A percentile compares a stretch with the other conserved stretches of the same genome.
Evolutionary conservation across 2,329 filamentous ascomycete species (phyloP).

Genomic region (Sordariomycetes sp.): DNA sequence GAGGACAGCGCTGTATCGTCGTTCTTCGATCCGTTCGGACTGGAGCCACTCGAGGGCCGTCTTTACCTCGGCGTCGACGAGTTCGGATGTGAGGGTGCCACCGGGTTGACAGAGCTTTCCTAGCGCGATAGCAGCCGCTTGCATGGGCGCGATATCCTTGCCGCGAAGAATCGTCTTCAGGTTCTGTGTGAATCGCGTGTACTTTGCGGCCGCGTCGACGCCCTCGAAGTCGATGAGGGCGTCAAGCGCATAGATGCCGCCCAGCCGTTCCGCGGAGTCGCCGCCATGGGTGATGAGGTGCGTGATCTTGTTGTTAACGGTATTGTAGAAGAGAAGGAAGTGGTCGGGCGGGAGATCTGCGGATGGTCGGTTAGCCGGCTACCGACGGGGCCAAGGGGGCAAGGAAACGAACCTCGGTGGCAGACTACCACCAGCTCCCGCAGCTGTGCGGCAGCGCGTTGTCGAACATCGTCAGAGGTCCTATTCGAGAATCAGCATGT

Average conservation of each 20-base stretch:
- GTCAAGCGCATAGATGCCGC: constrained; percentile 84
- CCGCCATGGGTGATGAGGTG: constrained; percentile 68
- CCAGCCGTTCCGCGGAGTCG: constrained; percentile 79
- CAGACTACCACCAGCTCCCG: constrained; percentile 40
- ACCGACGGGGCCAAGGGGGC: background rate
- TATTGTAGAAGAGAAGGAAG: constrained; percentile 49
- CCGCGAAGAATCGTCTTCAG: constrained; percentile 79
- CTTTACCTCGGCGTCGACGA: constrained; percentile 95
- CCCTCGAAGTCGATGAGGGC: constrained; percentile 93
- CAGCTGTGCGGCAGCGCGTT: constrained; percentile 38
- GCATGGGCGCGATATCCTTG: constrained; percentile 83
- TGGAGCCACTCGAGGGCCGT: constrained; percentile 95
- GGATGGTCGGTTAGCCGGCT: background rate
- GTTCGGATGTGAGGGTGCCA: constrained; percentile 83
- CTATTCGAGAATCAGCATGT: constrained; percentile 3
- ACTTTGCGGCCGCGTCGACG: constrained; percentile 85
- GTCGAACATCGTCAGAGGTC: constrained; percentile 32
- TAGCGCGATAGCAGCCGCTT: constrained; percentile 75
- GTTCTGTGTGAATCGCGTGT: constrained; percentile 85
- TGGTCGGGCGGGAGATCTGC: constrained; percentile 67
- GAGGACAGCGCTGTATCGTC: constrained; percentile 84
- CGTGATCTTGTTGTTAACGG: constrained; percentile 43
- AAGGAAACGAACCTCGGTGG: constrained; percentile 32
- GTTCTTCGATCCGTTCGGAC: constrained; percentile 83
- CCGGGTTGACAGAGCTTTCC: constrained; percentile 86